These are phyloP conservation scores for Rasamsonia emersonii DNA, from an alignment of 2,329 filamentous ascomycete species.

Conservation along the genomic window DNA sequence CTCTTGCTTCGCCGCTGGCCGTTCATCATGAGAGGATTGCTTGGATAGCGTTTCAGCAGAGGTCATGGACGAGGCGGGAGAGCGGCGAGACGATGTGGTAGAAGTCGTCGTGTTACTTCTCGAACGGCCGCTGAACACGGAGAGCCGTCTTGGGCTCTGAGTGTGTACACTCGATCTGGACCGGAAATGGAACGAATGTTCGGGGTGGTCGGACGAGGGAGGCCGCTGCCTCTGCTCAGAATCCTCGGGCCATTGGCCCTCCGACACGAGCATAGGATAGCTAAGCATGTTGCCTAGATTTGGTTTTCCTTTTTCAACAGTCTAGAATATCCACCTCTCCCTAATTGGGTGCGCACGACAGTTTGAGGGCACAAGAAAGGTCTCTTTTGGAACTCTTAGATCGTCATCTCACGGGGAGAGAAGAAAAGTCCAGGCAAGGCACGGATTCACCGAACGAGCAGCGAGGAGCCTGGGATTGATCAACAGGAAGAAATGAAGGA, in stretches of 20 bases:
- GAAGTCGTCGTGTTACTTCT: conserved; percentile 44
- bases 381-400: too few relatives aligned
- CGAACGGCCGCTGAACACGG: conserved; percentile 32
- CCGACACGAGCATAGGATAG: too few relatives aligned
- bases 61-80: conserved; percentile 37
- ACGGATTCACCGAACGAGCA: too few relatives aligned
- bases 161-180: conserved; percentile 28
- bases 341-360: too few relatives aligned
- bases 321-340: too few relatives aligned
- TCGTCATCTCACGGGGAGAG: too few relatives aligned
- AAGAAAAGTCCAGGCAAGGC: too few relatives aligned
- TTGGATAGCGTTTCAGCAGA: conserved; percentile 23
- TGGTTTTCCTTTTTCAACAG: too few relatives aligned
- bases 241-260: conserved; percentile 14
- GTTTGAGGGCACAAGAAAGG: too few relatives aligned
- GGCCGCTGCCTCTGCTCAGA: conserved; percentile 22
- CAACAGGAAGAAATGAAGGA: too few relatives aligned
- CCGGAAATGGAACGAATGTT: conserved; percentile 25
- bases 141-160: conserved; percentile 31
- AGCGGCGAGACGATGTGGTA: conserved; percentile 36
- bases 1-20: conserved; percentile 25
- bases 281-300: too few relatives aligned
- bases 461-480: too few relatives aligned
- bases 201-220: conserved; percentile 23
- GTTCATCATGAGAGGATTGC: conserved; percentile 25